phyloP scores from a whole-genome alignment of 192 early-diverging fungal species.

The Gryganskiella cystojenkinii region DNA sequence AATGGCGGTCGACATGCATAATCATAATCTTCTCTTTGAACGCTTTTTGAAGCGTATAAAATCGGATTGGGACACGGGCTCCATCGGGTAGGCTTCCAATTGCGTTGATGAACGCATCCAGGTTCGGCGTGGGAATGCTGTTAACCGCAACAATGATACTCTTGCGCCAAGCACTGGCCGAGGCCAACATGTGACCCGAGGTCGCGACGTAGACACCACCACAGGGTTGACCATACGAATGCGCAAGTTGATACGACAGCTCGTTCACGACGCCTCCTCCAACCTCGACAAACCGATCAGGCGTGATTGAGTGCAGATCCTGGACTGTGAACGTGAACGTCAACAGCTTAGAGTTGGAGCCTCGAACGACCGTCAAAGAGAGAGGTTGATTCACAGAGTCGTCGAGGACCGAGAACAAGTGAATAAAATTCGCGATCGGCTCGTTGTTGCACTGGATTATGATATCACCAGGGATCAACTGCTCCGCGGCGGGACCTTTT shows the following conservation, averaged over 20 bases:
- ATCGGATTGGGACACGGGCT: constrained; percentile 67
- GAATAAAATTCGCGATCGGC: constrained; percentile 77
- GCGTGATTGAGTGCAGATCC: constrained; percentile 83
- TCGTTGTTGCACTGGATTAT: constrained; percentile 73
- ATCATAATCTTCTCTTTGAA: constrained; percentile 86
- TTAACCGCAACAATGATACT: constrained; percentile 75
- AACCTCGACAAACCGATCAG: constrained; percentile 85
- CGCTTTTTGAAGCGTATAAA: constrained; percentile 83
- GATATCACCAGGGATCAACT: constrained; percentile 78
- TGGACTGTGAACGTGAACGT: constrained; percentile 58
- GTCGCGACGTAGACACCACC: constrained; percentile 85
- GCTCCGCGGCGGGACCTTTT: constrained; percentile 71
- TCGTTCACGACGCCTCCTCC: constrained; percentile 85
- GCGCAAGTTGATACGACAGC: constrained; percentile 82
- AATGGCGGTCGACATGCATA: constrained; percentile 89
- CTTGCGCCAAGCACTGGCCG: constrained; percentile 74
- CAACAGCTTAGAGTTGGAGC: constrained; percentile 53
- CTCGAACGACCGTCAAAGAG: constrained; percentile 66
- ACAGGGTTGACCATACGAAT: constrained; percentile 73
- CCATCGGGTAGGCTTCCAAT: constrained; percentile 73
- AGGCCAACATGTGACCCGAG: constrained; percentile 74
- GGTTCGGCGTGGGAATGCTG: constrained; percentile 69
- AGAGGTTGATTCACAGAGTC: constrained; percentile 63
- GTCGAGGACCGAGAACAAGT: constrained; percentile 73
- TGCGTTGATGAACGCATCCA: constrained; percentile 74